Evolutionary conservation across 768 basidiomycete genomes (phyloP), one percentile per base, ranked within the genome.

Genomic region (Udeniomyces megalosporus): DNA sequence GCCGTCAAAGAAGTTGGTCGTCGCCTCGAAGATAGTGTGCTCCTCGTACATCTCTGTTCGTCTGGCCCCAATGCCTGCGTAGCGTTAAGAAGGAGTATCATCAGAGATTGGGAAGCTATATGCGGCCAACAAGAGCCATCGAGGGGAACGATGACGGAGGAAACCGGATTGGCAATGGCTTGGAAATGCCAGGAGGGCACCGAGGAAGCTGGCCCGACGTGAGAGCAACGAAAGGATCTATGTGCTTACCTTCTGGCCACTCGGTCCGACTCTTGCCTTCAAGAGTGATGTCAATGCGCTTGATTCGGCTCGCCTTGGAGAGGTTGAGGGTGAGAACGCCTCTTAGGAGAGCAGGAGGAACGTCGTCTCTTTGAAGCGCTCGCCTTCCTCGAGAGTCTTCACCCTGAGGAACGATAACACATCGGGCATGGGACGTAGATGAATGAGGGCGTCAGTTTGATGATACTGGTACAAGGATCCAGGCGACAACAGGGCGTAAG

Each of bases 191-290:
- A 42, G 38, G 38, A 8, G 38, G 38, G 10, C 15, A 34, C n/a
- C 47, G 47, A 26, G n/a, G 47, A 20, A 26, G 47, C 26, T 48
- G 47, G 47, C 4, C 47, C 14, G 26, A 4, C 47, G 47, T 26
- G 14, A 48, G 47, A 15, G 7, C 47, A 7, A 48, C n/a, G n/a
- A n/a, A n/a, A n/a, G n/a, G n/a, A n/a, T n/a, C n/a, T 28, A 24
- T n/a, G 28, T 28, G 22, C 78, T 56, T 64, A 90, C 92, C 88
- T 79, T 95, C 90, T 2, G 85, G 83, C 84, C 89, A 95, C 42
- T 82, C 79, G 4, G 83, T 85, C 26, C 78, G 74, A 2, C 83
- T 78, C 62, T 77, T 84, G 2, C 86, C 91, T 49, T 82, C 77
- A 24, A 99, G 75, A 71, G 84, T 81, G 44, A 95, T 77, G 60